Evolutionary conservation across 2,329 filamentous ascomycete genomes (phyloP).

Genomic region (Claviceps fusiformis): DNA sequence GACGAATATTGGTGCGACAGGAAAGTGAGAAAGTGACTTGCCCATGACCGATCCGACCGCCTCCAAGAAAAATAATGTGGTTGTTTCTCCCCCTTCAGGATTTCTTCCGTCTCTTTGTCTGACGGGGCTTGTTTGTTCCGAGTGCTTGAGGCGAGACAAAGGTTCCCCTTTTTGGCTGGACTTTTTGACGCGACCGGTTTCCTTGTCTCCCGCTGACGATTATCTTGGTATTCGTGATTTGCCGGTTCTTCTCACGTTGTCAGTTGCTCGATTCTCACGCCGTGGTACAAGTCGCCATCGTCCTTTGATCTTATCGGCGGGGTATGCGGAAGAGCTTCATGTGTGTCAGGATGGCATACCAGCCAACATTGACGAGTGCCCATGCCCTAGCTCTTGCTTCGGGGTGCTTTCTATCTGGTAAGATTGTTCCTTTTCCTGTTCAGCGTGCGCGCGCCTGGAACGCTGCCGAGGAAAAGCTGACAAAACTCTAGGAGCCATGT

Average conservation of each 20-base stretch:
- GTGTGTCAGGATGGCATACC: background rate
- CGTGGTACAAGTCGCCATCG: no score
- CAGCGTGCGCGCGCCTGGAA: no score
- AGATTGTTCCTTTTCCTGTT: background rate
- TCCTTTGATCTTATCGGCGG: background rate
- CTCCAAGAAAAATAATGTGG: no score
- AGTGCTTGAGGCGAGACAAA: no score
- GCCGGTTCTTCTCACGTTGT: no score
- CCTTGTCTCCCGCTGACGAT: no score
- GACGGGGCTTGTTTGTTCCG: no score
- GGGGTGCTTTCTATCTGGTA: conserved; percentile 4
- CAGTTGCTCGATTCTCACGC: background rate
- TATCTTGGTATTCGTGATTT: no score
- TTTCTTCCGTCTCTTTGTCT: no score
- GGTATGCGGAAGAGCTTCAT: background rate
- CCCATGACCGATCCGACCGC: background rate
- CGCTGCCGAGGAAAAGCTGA: background rate
- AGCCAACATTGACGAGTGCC: background rate
- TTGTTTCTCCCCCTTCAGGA: no score
- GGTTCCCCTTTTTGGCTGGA: no score
- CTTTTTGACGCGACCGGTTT: no score
- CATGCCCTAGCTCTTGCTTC: background rate
- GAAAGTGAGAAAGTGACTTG: background rate
- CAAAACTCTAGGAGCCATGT: conserved; percentile 4
- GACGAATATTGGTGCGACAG: background rate